A percentile compares a stretch with the other conserved stretches of the same genome.
phyloP scores from a whole-genome alignment of 352 stramenopile genomes.

The Elongisporangium prolatum region DNA sequence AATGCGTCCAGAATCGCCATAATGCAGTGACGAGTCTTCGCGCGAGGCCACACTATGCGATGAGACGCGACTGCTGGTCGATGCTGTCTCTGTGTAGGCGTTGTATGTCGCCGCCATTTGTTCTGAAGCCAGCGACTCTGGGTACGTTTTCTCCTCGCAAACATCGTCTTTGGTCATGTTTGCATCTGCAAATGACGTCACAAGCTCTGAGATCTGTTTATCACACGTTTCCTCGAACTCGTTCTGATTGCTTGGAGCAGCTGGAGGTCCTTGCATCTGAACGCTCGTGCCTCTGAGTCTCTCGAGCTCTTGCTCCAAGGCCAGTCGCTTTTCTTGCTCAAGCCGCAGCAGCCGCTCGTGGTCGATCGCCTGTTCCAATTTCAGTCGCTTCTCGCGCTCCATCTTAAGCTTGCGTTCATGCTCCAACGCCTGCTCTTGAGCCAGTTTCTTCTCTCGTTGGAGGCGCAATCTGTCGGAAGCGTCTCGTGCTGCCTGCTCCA shows the following conservation, averaged over 20 bases:
- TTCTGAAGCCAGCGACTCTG: neutral
- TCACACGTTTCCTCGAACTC: neutral
- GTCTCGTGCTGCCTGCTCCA: slow-evolving; percentile 31
- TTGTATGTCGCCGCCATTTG: neutral
- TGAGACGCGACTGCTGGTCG: slow-evolving; percentile 5
- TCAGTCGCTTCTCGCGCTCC: neutral
- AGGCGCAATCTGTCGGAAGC: slow-evolving; percentile 1
- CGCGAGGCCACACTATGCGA: neutral
- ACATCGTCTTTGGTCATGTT: neutral
- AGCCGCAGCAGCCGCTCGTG: neutral
- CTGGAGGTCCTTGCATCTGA: neutral
- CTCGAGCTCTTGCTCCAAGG: neutral
- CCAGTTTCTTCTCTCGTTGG: neutral
- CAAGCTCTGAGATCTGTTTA: neutral
- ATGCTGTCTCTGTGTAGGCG: neutral
- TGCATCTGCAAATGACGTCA: neutral
- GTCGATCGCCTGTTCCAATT: neutral
- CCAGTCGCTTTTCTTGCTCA: neutral
- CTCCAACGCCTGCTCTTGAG: neutral
- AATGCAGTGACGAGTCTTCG: slow-evolving; percentile 10
- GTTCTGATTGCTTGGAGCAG: neutral
- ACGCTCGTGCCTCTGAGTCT: neutral
- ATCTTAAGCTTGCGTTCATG: neutral
- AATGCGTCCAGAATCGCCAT: slow-evolving; percentile 2
- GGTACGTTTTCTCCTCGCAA: neutral